These are phyloP conservation scores for Elongisporangium prolatum DNA, from an alignment of 352 stramenopile species.

Conservation along the genomic window DNA sequence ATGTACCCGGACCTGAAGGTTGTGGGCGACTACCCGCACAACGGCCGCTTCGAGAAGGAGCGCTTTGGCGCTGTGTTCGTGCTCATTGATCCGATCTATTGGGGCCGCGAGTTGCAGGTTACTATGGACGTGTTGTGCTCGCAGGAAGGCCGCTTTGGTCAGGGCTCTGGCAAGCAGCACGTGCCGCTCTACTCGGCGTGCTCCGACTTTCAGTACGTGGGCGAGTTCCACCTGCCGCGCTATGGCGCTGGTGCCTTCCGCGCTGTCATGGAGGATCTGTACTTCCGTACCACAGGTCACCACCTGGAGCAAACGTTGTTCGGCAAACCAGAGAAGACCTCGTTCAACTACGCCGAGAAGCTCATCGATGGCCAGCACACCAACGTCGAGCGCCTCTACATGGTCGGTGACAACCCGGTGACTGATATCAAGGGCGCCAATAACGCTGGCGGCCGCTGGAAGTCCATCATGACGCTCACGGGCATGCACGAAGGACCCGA, in stretches of 20 bases:
- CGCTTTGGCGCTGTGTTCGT: constrained; percentile 66
- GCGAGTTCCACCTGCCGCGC: constrained; percentile 76
- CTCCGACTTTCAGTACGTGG: constrained; percentile 87
- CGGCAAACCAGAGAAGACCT: constrained; percentile 74
- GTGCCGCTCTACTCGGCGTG: constrained; percentile 82
- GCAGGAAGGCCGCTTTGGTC: constrained; percentile 44
- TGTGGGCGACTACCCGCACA: constrained; percentile 20
- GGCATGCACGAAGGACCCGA: constrained; percentile 71
- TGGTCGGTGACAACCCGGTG: constrained; percentile 82
- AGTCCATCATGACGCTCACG: constrained; percentile 79
- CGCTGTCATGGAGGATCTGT: constrained; percentile 54
- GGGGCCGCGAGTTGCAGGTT: constrained; percentile 70
- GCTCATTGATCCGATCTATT: constrained; percentile 77
- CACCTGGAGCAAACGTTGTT: constrained; percentile 69
- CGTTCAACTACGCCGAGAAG: constrained; percentile 70
- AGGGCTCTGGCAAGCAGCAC: constrained; percentile 41
- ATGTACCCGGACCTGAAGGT: constrained; percentile 84
- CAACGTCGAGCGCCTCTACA: constrained; percentile 75
- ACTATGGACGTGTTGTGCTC: constrained; percentile 72
- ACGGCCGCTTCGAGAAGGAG: constrained; percentile 47
- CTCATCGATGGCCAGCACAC: constrained; percentile 68
- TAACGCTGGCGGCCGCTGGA: constrained; percentile 65
- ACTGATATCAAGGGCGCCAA: constrained; percentile 84
- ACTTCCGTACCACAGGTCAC: constrained; percentile 75
- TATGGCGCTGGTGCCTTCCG: constrained; percentile 81